phyloP scores from a whole-genome alignment of 2,329 filamentous ascomycete species.

The Neofusicoccum cordaticola region DNA sequence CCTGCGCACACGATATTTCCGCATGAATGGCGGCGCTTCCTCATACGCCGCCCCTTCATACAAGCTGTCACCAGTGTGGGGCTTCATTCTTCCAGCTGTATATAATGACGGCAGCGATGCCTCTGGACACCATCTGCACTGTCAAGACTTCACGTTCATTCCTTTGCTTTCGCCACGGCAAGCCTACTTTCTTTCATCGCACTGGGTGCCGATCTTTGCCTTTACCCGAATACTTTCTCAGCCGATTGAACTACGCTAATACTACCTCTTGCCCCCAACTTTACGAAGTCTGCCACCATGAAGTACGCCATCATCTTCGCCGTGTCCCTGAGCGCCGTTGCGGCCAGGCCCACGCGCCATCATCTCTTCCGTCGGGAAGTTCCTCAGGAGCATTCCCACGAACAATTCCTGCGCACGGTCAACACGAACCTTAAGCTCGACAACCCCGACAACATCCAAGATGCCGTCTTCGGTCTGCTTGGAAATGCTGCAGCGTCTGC shows the following conservation, averaged over 20 bases:
- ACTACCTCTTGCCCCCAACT: not conserved
- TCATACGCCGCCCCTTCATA: not conserved
- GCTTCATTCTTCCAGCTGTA: not conserved
- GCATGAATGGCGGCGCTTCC: not conserved
- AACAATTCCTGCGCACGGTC: slow-evolving; percentile 48
- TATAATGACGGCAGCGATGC: not conserved
- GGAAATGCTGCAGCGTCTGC: slow-evolving; percentile 50
- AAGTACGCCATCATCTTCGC: not conserved
- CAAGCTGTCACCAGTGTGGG: not conserved
- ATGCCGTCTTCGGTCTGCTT: slow-evolving; percentile 52
- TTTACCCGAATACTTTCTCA: not conserved
- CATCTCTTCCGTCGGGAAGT: slow-evolving; percentile 46
- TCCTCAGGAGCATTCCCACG: slow-evolving; percentile 58
- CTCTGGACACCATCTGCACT: not conserved
- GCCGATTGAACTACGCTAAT: not conserved
- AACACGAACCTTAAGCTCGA: slow-evolving; percentile 43
- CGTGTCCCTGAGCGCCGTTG: slow-evolving; percentile 27
- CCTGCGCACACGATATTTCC: not conserved
- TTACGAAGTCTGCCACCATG: not conserved
- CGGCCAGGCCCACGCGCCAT: slow-evolving; percentile 26
- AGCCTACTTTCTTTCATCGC: not conserved
- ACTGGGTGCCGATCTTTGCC: not conserved
- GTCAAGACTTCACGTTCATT: not conserved
- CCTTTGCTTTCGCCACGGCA: not conserved
- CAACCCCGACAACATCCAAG: slow-evolving; percentile 50